Evolutionary conservation across 148 eudicot species (phyloP).

Genomic region (Polygonum aviculare): DNA sequence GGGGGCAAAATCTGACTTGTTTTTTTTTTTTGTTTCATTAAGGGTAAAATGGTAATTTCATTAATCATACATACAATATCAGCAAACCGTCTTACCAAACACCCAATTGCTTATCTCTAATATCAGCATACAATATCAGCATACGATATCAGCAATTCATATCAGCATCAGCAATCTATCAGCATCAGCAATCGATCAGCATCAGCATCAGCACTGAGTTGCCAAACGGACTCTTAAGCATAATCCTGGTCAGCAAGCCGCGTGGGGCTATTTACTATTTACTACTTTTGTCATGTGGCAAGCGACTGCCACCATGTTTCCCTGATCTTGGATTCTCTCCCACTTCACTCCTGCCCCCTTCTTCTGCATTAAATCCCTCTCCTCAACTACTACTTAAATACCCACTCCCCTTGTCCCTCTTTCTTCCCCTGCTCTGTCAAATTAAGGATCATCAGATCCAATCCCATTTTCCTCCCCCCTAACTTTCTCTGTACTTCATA

Average conservation of each 20-base stretch:
- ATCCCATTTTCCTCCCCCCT: background rate
- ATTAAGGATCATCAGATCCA: background rate
- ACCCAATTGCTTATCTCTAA: too few relatives aligned
- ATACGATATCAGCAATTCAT: too few relatives aligned
- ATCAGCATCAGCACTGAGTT: too few relatives aligned
- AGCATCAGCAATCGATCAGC: too few relatives aligned
- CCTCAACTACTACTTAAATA: conserved; percentile 20
- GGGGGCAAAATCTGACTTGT: too few relatives aligned
- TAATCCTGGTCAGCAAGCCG: conserved; percentile 6
- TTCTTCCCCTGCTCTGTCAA: background rate
- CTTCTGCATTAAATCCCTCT: conserved; percentile 13
- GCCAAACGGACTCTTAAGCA: background rate
- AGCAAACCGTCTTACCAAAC: too few relatives aligned
- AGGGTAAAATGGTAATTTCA: too few relatives aligned
- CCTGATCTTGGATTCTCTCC: conserved; percentile 12
- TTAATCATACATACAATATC: too few relatives aligned
- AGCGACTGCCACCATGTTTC: conserved; percentile 2
- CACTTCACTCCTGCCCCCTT: conserved; percentile 7
- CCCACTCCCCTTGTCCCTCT: background rate
- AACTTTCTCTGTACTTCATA: background rate
- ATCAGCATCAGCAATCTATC: too few relatives aligned
- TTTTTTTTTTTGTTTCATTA: too few relatives aligned
- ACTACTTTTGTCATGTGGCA: background rate
- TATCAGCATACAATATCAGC: too few relatives aligned
- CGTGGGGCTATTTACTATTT: conserved; percentile 4